These are phyloP conservation scores for Petasospora rhodanensis DNA, from an alignment of 1,139 yeast genomes.

Conservation along the genomic window DNA sequence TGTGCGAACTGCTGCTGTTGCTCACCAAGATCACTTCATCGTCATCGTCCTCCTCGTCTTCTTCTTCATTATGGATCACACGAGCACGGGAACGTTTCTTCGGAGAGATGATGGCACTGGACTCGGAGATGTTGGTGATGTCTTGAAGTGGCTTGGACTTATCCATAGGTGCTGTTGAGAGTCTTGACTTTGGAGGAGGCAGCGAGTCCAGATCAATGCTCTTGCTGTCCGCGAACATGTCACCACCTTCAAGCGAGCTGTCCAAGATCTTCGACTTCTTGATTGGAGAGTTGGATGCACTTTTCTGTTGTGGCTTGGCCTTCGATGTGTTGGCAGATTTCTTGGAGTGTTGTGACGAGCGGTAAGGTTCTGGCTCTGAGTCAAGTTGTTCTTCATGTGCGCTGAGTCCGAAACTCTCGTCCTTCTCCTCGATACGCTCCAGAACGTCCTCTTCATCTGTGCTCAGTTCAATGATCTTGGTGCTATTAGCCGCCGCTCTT, in stretches of 20 bases:
- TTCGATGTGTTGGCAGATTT: conserved; percentile 1
- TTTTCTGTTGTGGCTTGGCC: conserved; percentile 5
- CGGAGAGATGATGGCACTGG: conserved; percentile 7
- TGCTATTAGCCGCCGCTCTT: too few relatives aligned
- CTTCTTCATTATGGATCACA: conserved; percentile 1
- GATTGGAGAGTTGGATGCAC: conserved; percentile 10
- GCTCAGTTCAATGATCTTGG: conserved; percentile 10
- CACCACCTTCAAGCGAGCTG: conserved; percentile 19
- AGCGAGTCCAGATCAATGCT: neutral
- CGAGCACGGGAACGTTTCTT: conserved; percentile 3
- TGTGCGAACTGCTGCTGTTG: conserved; percentile 14
- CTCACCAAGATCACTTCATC: conserved; percentile 19
- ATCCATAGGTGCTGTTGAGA: neutral
- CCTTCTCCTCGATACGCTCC: too few relatives aligned
- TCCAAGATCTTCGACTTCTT: conserved; percentile 22
- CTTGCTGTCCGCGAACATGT: too few relatives aligned
- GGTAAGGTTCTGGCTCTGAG: conserved; percentile 18
- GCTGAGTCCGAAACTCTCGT: conserved; percentile 23
- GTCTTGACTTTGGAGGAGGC: neutral
- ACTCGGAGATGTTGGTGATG: conserved; percentile 15
- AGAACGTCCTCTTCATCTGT: too few relatives aligned
- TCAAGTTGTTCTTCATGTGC: conserved; percentile 19
- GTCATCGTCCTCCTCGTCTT: conserved; percentile 12
- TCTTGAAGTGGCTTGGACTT: conserved; percentile 11
- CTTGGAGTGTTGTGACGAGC: conserved; percentile 8